Evolutionary conservation across 164 flowering plant genomes (phyloP), one percentile per base, ranked within the genome.

Genomic region (Piper longum): DNA sequence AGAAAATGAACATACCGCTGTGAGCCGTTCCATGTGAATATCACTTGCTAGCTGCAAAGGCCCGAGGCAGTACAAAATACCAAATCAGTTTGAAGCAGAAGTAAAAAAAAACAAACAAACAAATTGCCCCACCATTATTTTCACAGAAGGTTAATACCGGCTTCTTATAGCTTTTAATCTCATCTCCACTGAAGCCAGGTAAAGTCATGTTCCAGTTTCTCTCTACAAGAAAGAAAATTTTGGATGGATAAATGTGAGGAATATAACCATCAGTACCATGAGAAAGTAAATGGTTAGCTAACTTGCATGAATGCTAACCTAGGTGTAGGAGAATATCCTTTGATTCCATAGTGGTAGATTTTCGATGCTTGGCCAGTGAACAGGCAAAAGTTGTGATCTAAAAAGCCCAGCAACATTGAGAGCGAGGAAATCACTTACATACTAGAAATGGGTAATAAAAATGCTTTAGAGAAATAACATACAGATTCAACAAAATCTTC

Each of bases 401-500:
- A 60, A 65, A 65, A 68, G 69, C 60, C 16, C 11, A 54, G 59
- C 26, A 60, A 0, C 16, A 61, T 17, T 57, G 9, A 58, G 62
- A 18, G 16, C 43, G 19, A 26, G 36, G 36, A 26, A 58, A 57
- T 5, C 6, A 17, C 16, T 54, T 2, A 7, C 12, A 41, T 43
- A 41, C 17, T 9, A 2, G 12, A 61, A 41, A 3, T 42, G n/a
- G 26, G 62, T 16, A 61, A 6, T 43, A 18, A 13, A 4, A 1
- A 7, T 4, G 14, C 4, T 62, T 16, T 13, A 41, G 18, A 56
- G 4, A 63, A 65, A 17, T 63, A 48, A 80, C 98, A 86, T 67
- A 90, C 98, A 62, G 96, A 86, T 16, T 90, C 96, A 26, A 93
- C 83, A 75, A 93, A 93, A 17, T 93, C 97, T 58, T 93, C 97